These are phyloP conservation scores for Xylariomycetidae sp. DNA, from an alignment of 2,329 filamentous ascomycete species.

Conservation along the genomic window DNA sequence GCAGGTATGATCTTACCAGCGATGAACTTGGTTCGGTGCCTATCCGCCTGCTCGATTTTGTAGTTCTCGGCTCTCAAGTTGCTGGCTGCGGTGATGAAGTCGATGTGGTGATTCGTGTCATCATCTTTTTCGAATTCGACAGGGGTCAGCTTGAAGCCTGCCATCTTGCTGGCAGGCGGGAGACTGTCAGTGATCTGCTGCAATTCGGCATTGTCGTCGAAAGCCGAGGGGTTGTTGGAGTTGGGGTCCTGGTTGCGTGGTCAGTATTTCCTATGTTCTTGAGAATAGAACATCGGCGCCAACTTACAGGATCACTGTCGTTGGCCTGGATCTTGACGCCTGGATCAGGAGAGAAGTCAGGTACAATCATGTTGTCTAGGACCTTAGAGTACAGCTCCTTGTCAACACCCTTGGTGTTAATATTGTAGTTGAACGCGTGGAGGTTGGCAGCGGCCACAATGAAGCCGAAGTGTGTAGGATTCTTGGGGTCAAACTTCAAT, in stretches of 20 bases:
- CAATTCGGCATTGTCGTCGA: constrained; percentile 73
- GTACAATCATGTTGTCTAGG: constrained; percentile 87
- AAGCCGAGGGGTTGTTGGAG: constrained; percentile 48
- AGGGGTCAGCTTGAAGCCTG: constrained; percentile 82
- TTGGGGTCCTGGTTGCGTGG: constrained; percentile 65
- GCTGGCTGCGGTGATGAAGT: constrained; percentile 96
- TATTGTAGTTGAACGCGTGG: constrained; percentile 96
- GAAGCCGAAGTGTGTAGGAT: constrained; percentile 83
- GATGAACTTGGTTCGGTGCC: constrained; percentile 99
- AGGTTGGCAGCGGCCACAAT: constrained; percentile 85
- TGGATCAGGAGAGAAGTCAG: constrained; percentile 87
- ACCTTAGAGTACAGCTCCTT: constrained; percentile 73
- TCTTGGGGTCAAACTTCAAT: constrained; percentile 80
- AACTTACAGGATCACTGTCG: constrained; percentile 77
- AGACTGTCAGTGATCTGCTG: constrained; percentile 67
- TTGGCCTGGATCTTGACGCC: constrained; percentile 95
- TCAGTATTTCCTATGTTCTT: constrained; percentile 12
- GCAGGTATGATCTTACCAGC: constrained; percentile 99
- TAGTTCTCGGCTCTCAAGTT: constrained; percentile 97
- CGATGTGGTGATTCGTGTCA: constrained; percentile 95
- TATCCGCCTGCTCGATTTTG: constrained; percentile 87
- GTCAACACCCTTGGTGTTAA: constrained; percentile 73
- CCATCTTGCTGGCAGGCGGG: constrained; percentile 73
- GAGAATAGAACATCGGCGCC: not conserved
- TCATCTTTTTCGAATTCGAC: constrained; percentile 99